Conservation (phyloP, 345 rosid species). For the Heritiera fomes region DNA sequence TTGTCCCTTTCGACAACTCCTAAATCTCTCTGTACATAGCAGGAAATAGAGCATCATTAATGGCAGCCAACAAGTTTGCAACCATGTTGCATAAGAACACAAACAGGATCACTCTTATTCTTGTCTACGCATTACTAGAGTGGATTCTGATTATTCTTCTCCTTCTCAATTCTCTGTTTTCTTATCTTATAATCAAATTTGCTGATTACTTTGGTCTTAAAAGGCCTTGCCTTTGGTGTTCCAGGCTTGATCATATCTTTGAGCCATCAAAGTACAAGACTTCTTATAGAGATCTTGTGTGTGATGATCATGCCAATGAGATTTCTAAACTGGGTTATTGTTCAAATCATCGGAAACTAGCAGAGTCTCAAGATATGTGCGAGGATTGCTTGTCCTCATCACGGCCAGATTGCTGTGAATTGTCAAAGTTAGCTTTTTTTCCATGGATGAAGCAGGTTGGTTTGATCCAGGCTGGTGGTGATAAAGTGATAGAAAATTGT, state of each 20-base stretch:
- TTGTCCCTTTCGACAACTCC: constrained; percentile 7
- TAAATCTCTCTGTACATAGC: constrained; percentile 31
- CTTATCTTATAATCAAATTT: constrained; percentile 75
- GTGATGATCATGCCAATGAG: constrained; percentile 73
- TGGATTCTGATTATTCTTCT: constrained; percentile 85
- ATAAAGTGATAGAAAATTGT: constrained; percentile 29
- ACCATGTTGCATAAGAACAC: constrained; percentile 74
- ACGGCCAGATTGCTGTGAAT: constrained; percentile 23
- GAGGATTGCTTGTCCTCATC: constrained; percentile 59
- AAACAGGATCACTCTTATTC: constrained; percentile 65
- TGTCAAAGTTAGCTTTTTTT: constrained; percentile 35
- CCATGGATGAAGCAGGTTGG: constrained; percentile 55
- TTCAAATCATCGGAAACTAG: constrained; percentile 49
- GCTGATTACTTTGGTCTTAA: constrained; percentile 87
- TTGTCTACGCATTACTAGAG: constrained; percentile 88
- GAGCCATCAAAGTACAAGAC: constrained; percentile 42
- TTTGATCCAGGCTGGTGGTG: constrained; percentile 27
- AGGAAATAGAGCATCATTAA: constrained; percentile 36
- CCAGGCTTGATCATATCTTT: constrained; percentile 77
- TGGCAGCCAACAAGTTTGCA: constrained; percentile 92
- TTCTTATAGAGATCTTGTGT: constrained; percentile 67
- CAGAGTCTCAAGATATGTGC: constrained; percentile 44
- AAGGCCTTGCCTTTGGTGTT: constrained; percentile 83
- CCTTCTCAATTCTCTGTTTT: constrained; percentile 75
- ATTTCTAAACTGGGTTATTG: constrained; percentile 51